Evolutionary conservation across 2,329 filamentous ascomycete species (phyloP).

Genomic region (Allantophomopsis cytisporea): DNA sequence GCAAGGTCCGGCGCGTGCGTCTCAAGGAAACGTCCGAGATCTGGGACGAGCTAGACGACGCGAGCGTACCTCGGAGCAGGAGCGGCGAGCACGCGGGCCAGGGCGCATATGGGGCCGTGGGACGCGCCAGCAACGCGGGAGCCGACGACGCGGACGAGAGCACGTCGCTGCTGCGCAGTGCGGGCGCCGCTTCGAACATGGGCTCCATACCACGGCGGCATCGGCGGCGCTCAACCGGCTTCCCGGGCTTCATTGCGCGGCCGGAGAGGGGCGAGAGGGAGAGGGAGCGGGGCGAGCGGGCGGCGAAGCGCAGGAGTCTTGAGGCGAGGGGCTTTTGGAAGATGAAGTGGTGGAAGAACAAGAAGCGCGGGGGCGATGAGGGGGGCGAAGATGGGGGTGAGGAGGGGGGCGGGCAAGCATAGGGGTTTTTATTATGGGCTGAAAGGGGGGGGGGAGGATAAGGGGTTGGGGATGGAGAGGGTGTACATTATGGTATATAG

Average conservation of each 20-base stretch:
- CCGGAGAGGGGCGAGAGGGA: no score
- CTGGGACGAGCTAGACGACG: constrained; percentile 76
- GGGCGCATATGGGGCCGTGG: no score
- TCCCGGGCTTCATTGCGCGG: constrained; percentile 45
- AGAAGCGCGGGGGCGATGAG: not conserved
- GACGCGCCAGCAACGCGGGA: no score
- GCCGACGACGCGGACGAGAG: constrained; percentile 10
- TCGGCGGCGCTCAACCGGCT: constrained; percentile 43
- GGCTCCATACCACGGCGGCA: constrained; percentile 14
- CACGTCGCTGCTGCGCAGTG: constrained; percentile 10
- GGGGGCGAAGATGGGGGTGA: no score
- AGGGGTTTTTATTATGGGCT: no score
- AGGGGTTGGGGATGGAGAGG: no score
- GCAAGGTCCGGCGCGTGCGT: constrained; percentile 13
- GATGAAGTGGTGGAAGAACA: constrained; percentile 36
- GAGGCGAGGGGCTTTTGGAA: constrained; percentile 36
- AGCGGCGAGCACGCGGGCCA: no score
- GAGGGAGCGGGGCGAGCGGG: constrained; percentile 3
- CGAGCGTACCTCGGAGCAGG: no score
- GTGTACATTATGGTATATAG: no score
- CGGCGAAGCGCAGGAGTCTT: constrained; percentile 18
- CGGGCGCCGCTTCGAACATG: no score
- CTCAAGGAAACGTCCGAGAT: constrained; percentile 61
- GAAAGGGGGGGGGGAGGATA: no score
- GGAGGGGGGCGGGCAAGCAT: no score